Conservation (phyloP, 1,284 basidiomycete species). For the Coniferiporia weirii region DNA sequence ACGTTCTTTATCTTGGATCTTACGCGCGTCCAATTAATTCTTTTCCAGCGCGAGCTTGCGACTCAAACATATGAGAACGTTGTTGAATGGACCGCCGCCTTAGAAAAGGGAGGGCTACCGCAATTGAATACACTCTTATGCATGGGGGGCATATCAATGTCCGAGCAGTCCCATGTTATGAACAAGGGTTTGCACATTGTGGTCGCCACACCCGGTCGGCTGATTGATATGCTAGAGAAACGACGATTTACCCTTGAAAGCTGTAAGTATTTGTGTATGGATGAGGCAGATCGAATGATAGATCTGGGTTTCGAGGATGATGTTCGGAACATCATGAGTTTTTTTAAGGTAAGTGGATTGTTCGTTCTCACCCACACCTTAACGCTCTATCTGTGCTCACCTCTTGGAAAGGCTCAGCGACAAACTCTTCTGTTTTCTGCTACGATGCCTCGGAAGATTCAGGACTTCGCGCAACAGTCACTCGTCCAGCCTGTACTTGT, state of each 20-base stretch:
- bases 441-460: constrained; percentile 98
- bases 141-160: constrained; percentile 98
- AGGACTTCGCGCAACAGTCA: constrained; percentile 96
- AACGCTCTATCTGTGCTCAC: constrained; percentile 17
- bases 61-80: constrained; percentile 96
- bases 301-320: constrained; percentile 99
- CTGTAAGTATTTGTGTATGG: constrained; percentile 95
- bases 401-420: constrained; percentile 71
- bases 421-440: constrained; percentile 98
- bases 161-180: constrained; percentile 88
- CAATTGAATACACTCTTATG: constrained; percentile 85
- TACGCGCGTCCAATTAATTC: not conserved
- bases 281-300: constrained; percentile 99
- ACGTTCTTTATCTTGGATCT: constrained; percentile 16
- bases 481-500: constrained; percentile 91
- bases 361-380: not conserved
- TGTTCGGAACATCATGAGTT: constrained; percentile 97
- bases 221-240: constrained; percentile 98
- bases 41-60: constrained; percentile 69
- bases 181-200: constrained; percentile 92
- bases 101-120: constrained; percentile 84
- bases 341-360: constrained; percentile 72
- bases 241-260: constrained; percentile 86
- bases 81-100: constrained; percentile 75
- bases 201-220: constrained; percentile 91